Conservation (phyloP, 2,329 filamentous ascomycete genomes). For the Ophiocordyceps australis region DNA sequence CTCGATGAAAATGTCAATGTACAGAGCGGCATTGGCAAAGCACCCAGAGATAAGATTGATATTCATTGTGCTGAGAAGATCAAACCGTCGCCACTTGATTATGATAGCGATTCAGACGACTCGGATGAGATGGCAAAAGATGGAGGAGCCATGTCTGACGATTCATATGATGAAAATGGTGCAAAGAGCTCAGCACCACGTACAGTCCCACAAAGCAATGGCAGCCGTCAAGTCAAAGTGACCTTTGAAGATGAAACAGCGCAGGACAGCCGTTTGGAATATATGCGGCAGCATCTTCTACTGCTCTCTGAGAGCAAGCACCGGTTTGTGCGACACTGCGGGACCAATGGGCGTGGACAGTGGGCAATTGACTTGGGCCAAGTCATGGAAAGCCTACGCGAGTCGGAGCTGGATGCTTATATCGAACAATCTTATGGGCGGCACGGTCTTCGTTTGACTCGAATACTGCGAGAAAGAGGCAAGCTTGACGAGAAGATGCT, state of each 20-base stretch:
- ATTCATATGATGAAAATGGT: conserved; percentile 14
- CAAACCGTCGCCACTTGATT: conserved; percentile 14
- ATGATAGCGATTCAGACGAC: conserved; percentile 15
- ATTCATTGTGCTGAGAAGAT: conserved; percentile 29
- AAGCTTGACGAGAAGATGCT: conserved; percentile 91
- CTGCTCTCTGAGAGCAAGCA: conserved; percentile 52
- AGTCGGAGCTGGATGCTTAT: conserved; percentile 64
- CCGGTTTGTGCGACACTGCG: conserved; percentile 50
- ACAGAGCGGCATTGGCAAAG: conserved; percentile 37
- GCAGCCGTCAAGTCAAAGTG: conserved; percentile 21
- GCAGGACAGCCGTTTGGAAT: conserved; percentile 28
- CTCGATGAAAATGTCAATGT: conserved; percentile 34
- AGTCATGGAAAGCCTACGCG: conserved; percentile 51
- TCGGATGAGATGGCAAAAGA: conserved; percentile 11
- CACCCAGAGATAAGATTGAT: conserved; percentile 26
- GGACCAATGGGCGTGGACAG: conserved; percentile 43
- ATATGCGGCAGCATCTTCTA: conserved; percentile 56
- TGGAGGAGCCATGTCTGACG: conserved; percentile 14
- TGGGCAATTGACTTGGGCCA: conserved; percentile 76
- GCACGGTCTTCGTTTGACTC: conserved; percentile 63
- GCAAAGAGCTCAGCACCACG: conserved; percentile 8
- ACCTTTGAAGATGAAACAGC: conserved; percentile 30
- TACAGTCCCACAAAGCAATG: no score
- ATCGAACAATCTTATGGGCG: conserved; percentile 63
- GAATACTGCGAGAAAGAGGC: conserved; percentile 70